These are phyloP conservation scores for Davidsoniella australis DNA, from an alignment of 2,329 filamentous ascomycete genomes.

Conservation along the genomic window DNA sequence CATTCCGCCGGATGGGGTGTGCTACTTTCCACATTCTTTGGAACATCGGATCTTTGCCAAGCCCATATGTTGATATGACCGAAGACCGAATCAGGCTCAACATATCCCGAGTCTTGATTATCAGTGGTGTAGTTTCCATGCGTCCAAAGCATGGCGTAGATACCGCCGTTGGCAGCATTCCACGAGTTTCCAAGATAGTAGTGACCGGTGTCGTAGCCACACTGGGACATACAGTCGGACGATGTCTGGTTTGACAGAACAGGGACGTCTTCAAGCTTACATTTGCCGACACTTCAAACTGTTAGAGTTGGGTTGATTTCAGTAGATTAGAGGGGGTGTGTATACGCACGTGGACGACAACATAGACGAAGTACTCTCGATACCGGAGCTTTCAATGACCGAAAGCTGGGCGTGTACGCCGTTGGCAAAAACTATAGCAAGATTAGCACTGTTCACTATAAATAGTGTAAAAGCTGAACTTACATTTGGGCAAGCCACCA, in stretches of 20 bases:
- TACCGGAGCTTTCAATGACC: neutral
- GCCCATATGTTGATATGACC: conserved; percentile 42
- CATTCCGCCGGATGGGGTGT: conserved; percentile 47
- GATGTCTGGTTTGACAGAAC: neutral
- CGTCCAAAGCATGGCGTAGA: conserved; percentile 59
- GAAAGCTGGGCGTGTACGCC: conserved; percentile 1
- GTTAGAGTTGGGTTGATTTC: neutral
- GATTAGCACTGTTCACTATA: neutral
- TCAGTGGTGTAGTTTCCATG: conserved; percentile 36
- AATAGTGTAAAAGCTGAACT: conserved; percentile 14
- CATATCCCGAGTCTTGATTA: neutral
- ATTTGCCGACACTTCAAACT: neutral
- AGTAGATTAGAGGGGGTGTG: neutral
- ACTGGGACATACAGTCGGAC: conserved; percentile 6
- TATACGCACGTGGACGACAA: conserved; percentile 6
- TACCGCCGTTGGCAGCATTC: conserved; percentile 47
- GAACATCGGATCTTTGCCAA: conserved; percentile 50
- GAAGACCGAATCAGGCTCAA: neutral
- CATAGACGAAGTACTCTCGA: conserved; percentile 3
- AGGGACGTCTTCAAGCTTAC: neutral
- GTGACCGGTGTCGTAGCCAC: conserved; percentile 12
- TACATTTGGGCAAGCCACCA: conserved; percentile 58
- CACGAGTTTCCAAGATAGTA: conserved; percentile 44
- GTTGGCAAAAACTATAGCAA: neutral
- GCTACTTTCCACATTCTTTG: conserved; percentile 42